phyloP scores from a whole-genome alignment of 805 yeast species.

The Starmerella scarabaei region DNA sequence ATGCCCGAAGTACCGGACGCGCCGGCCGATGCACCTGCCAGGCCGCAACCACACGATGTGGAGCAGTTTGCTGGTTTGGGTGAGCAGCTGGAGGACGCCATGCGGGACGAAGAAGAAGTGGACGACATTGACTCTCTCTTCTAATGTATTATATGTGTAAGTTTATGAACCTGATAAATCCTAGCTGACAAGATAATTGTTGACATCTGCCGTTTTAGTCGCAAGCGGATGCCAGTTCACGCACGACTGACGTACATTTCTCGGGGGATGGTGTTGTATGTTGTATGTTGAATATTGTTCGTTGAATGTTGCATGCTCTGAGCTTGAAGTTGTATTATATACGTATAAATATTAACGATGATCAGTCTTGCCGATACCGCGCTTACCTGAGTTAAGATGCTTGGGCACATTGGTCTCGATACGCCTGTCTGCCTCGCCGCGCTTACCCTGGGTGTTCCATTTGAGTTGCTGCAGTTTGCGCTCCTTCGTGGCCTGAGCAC shows the following conservation, averaged over 20 bases:
- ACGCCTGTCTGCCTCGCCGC: slow-evolving; percentile 94
- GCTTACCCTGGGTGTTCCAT: slow-evolving; percentile 81
- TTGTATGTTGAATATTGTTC: too few relatives aligned
- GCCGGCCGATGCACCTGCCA: slow-evolving; percentile 10
- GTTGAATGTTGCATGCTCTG: too few relatives aligned
- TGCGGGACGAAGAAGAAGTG: slow-evolving; percentile 28
- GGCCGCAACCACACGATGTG: background rate
- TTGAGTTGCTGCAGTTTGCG: slow-evolving; percentile 85
- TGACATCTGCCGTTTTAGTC: too few relatives aligned
- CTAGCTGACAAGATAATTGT: too few relatives aligned
- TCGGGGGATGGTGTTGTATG: too few relatives aligned
- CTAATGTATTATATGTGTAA: slow-evolving; percentile 2
- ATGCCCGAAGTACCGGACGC: slow-evolving; percentile 24
- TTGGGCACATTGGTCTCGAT: slow-evolving; percentile 73
- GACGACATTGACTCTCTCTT: slow-evolving; percentile 25
- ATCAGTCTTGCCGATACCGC: slow-evolving; percentile 89
- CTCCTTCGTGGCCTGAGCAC: slow-evolving; percentile 76
- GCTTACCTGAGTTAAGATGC: slow-evolving; percentile 91
- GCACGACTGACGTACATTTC: too few relatives aligned
- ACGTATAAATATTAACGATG: slow-evolving; percentile 43
- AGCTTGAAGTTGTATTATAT: background rate
- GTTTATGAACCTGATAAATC: too few relatives aligned
- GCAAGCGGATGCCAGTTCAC: too few relatives aligned
- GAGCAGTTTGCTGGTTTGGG: slow-evolving; percentile 4
- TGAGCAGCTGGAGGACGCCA: slow-evolving; percentile 11